Percentiles rank a stretch among this genome's conserved stretches.
Evolutionary conservation across 257 asterid species (phyloP).

Genomic region (Ligustrum vulgare): DNA sequence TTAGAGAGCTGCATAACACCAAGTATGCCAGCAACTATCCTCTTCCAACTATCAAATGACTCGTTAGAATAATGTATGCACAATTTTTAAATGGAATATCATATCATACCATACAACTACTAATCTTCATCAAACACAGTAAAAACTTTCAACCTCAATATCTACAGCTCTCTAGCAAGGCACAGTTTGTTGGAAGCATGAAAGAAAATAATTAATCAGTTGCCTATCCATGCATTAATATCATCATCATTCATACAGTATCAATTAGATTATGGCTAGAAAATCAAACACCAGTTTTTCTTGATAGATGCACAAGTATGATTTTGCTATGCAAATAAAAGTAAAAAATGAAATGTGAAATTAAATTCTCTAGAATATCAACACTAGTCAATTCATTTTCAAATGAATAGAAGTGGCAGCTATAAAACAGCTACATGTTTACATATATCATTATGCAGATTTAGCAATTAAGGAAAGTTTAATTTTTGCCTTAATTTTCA

Average conservation of each 20-base stretch:
- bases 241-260: not conserved
- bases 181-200: not conserved
- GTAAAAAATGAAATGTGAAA: not conserved
- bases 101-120: not conserved
- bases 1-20: not conserved
- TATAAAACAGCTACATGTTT: not conserved
- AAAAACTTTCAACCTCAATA: not conserved
- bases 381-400: not conserved
- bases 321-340: not conserved
- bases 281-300: not conserved
- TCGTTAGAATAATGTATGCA: not conserved
- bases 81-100: not conserved
- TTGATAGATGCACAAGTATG: not conserved
- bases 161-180: not conserved
- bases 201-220: not conserved
- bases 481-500: not conserved
- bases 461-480: conserved; percentile 5
- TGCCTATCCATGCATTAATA: not conserved
- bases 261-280: not conserved
- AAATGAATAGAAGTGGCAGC: not conserved
- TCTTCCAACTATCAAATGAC: not conserved
- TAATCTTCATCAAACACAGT: not conserved
- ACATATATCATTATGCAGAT: not conserved
- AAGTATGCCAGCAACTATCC: not conserved
- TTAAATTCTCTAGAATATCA: not conserved